phyloP scores from a whole-genome alignment of 2,329 filamentous ascomycete genomes.

The Escovopsis sp. region DNA sequence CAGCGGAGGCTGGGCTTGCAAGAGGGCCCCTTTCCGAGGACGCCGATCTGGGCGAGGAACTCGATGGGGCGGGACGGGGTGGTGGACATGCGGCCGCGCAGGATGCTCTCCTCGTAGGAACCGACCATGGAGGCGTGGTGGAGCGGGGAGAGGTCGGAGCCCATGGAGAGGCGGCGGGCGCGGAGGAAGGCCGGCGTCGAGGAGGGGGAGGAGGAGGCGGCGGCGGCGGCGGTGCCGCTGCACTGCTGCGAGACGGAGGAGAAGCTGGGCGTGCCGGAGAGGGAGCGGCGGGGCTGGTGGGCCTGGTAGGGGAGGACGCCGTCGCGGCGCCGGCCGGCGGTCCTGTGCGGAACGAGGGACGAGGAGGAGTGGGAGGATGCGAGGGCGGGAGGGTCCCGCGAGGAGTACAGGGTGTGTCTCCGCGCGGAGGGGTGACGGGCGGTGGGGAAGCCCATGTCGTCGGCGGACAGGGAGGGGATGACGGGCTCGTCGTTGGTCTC shows the following conservation, averaged over 20 bases:
- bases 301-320: conserved; percentile 54
- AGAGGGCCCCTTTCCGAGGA: conserved; percentile 74
- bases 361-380: conserved; percentile 24
- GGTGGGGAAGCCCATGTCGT: conserved; percentile 30
- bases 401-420: conserved; percentile 59
- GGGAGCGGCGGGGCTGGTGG: conserved; percentile 62
- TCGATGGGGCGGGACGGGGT: conserved; percentile 84
- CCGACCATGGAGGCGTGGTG: conserved; percentile 94
- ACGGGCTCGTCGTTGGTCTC: conserved; percentile 65
- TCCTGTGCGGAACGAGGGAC: conserved; percentile 11
- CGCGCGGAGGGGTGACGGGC: conserved; percentile 28
- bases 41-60: conserved; percentile 90
- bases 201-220: no score
- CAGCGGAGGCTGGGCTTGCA: conserved; percentile 78
- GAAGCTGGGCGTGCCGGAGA: conserved; percentile 45
- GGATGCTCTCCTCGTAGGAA: conserved; percentile 92
- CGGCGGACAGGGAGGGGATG: conserved; percentile 38
- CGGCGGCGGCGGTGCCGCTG: no score
- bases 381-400: conserved; percentile 32
- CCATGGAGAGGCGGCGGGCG: conserved; percentile 53
- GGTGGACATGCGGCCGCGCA: conserved; percentile 92
- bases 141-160: conserved; percentile 59
- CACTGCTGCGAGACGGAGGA: conserved; percentile 22
- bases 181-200: conserved; percentile 36
- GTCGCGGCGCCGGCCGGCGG: conserved; percentile 39